Base-by-base conservation (phyloP, 495 filamentous ascomycete genomes). In the Penicillium soppii region DNA sequence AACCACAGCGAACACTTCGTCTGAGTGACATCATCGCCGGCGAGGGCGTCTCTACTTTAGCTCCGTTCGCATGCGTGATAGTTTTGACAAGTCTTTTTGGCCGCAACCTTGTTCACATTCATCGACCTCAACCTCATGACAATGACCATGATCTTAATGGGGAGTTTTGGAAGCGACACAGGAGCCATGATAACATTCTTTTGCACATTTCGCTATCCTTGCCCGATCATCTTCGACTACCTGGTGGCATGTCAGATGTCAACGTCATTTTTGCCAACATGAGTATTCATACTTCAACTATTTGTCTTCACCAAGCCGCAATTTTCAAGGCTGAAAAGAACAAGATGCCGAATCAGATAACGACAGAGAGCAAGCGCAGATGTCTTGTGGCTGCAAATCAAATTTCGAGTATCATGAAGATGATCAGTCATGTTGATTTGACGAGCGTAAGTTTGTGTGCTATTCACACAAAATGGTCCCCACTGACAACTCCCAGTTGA, bases 241-340 rank as follows among this genome's bases (percentile, higher is more conserved):
- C 95, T 2, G 67, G 66, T 33, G 92, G 89, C 0, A 75, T 95
- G 36, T 68, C 73, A 9, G 86, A 95, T 65, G 75, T 91, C 7
- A 99, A 97, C 58, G 84, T 95, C 43, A 84, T 99, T 16, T 97
- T 97, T 61, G 85, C 89, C 26, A 97, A 97, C 53, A 96, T 97
- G 89, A 89, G 87, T 60, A 91, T 97, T 27, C 94, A 97, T 62
- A 96, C 94, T 0, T 95, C 91, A 1, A 94, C 91, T 2, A 97
- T 99, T 36, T 97, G 95, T 68, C 79, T 97, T 6, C 94, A 99
- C 64, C 94, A 99, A 66, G 95, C 95, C 6, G 95, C 94, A 16
- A 97, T 97, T 16, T 96, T 91, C 79, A 97, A 96, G 66, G 90
- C 94, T 0, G 92, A 97, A 57, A 92, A 90, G 68, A 87, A 97